Evolutionary conservation across 2,329 filamentous ascomycete species (phyloP), one percentile per base, ranked within the genome.

Genomic region (Herpotrichia juniperi): DNA sequence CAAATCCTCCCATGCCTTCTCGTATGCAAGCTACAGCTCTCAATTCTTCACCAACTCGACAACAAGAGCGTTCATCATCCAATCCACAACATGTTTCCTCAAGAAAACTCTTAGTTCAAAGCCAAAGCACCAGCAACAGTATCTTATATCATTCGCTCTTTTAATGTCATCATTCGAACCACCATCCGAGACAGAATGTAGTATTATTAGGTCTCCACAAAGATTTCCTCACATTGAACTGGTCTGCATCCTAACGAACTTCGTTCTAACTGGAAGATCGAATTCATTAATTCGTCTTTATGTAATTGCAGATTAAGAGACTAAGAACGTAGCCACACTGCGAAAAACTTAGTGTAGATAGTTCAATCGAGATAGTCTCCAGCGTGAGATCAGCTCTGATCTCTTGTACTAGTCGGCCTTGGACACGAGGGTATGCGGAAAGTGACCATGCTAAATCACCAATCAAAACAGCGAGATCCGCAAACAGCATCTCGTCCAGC

Each of bases 381-480:
- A 5, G n/a, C 8, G 10, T 7, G 3, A 45, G 11, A 40, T 51
- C 26, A 14, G 45, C 31, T 48, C 42, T 19, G 10, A 62, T 48
- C 52, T 76, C 73, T 0, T 46, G 19, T 4, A 61, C 58, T 0
- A 78, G 42, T 9, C 63, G 45, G 5, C 47, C 49, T 50, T 78
- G 75, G 3, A 66, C 53, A 2, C 64, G 59, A 0, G 57, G 66
- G 48, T 78, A 35, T 1, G 67, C 64, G 1, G 77, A 76, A 0
- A 77, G 54, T 16, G 66, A 72, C 78, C 79, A 81, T 0, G 75
- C 73, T 0, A 80, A 40, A 1, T 60, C 76, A 5, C 75, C 74
- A 3, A 71, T 72, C 0, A 77, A 78, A 8, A 81, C 78, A 51
- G 81, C 79, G 1, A 81, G 66, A 51, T 81, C 80, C 2, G 76